These are phyloP conservation scores for Fraxinus americana DNA, from an alignment of 257 asterid genomes.

Conservation along the genomic window DNA sequence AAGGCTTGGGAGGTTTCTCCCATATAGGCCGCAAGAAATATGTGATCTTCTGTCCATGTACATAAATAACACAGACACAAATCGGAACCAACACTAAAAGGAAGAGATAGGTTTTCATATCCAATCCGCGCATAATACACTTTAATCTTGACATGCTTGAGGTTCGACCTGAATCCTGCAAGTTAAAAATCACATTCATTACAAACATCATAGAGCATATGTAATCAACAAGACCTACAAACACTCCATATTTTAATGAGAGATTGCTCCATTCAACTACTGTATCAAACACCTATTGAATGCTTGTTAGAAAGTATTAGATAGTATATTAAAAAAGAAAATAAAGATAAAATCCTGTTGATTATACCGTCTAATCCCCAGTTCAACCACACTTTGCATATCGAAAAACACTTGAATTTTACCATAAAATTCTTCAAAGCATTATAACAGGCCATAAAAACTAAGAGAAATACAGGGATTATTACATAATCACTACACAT, in stretches of 20 bases:
- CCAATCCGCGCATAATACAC: constrained; percentile 67
- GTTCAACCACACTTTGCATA: too few species aligned
- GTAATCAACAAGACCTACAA: neutral
- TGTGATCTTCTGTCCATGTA: constrained; percentile 81
- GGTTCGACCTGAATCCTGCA: constrained; percentile 56
- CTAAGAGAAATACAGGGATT: too few species aligned
- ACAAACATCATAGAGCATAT: neutral
- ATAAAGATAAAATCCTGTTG: too few species aligned
- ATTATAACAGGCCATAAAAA: too few species aligned
- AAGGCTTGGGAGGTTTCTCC: constrained; percentile 83
- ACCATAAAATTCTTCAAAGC: too few species aligned
- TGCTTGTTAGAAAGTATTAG: too few species aligned
- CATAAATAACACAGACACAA: constrained; percentile 46
- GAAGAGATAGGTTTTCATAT: constrained; percentile 53
- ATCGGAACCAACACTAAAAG: constrained; percentile 63
- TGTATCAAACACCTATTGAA: too few species aligned
- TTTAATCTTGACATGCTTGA: constrained; percentile 60
- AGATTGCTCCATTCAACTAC: neutral
- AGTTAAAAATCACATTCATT: constrained; percentile 7
- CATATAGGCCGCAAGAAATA: constrained; percentile 79
- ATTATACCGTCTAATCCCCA: too few species aligned
- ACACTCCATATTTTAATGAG: neutral
- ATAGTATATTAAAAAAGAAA: too few species aligned
- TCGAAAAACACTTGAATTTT: too few species aligned
- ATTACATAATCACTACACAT: too few species aligned